These are phyloP conservation scores for Hirsutella minnesotensis DNA, from an alignment of 2,329 filamentous ascomycete genomes.

Conservation along the genomic window DNA sequence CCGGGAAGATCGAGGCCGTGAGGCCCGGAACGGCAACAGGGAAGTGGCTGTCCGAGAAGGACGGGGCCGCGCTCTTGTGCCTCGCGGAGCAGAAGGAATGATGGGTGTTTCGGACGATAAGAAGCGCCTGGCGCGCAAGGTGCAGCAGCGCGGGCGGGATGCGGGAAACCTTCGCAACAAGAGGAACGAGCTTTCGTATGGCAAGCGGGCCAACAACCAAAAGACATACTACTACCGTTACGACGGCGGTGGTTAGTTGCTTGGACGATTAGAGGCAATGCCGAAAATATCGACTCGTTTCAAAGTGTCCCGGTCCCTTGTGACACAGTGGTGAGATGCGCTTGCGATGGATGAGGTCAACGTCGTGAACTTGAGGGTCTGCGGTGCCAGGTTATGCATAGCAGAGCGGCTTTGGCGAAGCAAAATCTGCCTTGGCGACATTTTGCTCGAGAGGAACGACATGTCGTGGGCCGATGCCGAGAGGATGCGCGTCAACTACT, in stretches of 20 bases:
- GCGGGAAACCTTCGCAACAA: conserved; percentile 49
- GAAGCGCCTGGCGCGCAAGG: conserved; percentile 53
- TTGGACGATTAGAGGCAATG: neutral
- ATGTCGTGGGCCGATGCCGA: too few species aligned
- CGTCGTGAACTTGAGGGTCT: too few species aligned
- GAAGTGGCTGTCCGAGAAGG: conserved; percentile 10
- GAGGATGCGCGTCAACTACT: too few species aligned
- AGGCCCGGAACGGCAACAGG: conserved; percentile 15
- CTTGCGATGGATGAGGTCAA: too few species aligned
- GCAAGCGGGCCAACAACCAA: conserved; percentile 66
- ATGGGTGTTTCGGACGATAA: conserved; percentile 63
- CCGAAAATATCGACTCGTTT: neutral
- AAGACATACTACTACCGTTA: conserved; percentile 45
- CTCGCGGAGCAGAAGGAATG: conserved; percentile 67
- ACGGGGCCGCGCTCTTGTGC: conserved; percentile 44
- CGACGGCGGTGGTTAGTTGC: conserved; percentile 27
- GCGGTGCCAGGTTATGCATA: too few species aligned
- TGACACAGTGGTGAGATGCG: too few species aligned
- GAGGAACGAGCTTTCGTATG: conserved; percentile 56
- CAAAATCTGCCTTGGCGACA: too few species aligned
- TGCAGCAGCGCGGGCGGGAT: conserved; percentile 59
- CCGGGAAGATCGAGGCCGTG: conserved; percentile 10
- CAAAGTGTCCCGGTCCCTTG: too few species aligned
- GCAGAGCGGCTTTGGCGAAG: too few species aligned
- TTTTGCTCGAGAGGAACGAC: too few species aligned